Evolutionary conservation across 1,139 yeast genomes (phyloP), one percentile per base, ranked within the genome.

Genomic region (Pneumocystis jirovecii): DNA sequence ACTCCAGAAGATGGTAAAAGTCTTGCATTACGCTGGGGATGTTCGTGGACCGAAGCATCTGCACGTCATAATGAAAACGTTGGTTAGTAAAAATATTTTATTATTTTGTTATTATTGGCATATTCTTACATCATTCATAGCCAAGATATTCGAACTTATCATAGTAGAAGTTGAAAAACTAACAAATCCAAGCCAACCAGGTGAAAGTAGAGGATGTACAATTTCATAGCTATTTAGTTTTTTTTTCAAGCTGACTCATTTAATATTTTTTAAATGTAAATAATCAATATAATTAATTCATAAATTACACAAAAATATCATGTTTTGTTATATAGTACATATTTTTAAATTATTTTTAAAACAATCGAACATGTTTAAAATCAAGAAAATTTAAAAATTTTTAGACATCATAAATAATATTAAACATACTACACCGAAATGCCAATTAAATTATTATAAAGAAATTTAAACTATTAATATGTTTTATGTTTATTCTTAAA

Each of bases 21-120:
- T 62, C 76, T 88, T 68, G 91, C 95, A 2, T 77, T 79, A 64
- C 80, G 81, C 69, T 84, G 87, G 66, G 76, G 76, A 21, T 83
- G 89, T 68, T 83, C 85, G 25, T 89, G 86, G 74, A 80, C 86
- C 65, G 97, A 90, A 76, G 87, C 95, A 60, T 84, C 90, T 60
- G 96, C 95, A n/a, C 85, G 87, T 71, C 82, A 82, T 68, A 84
- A 86, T 72, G 78, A 81, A 69, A 87, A 89, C 74, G 82, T 89
- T 59, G 81, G 80, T 65, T 61, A 42, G 62, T 39, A 31, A 39
- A 25, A 34, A 21, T 50, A 45, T 25, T 25, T 50, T 50, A 25
- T 50, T 50, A 25, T 44, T 44, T 44, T 19, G 3, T 44, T 2
- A 12, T 37, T 40, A 40, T 39, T 21, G 64, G 17, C 7, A 63